Evolutionary conservation across 2,329 filamentous ascomycete species (phyloP).

Genomic region (Xylariaceae sp.): DNA sequence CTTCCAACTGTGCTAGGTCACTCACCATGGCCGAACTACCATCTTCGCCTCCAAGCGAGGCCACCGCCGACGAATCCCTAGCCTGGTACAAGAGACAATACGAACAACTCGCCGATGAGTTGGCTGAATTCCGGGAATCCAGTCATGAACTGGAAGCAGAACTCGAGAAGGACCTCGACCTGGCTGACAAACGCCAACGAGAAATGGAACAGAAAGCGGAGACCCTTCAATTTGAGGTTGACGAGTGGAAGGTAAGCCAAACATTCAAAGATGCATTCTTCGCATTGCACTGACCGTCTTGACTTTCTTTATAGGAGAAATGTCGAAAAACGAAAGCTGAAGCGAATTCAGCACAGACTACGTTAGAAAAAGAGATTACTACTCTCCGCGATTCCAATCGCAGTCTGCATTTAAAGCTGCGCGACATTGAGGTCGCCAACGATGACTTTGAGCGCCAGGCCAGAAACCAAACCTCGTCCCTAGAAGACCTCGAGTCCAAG

Average conservation of each 20-base stretch:
- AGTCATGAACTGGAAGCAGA: conserved; percentile 93
- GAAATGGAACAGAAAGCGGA: conserved; percentile 84
- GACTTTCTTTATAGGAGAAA: conserved; percentile 78
- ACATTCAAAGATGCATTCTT: no score
- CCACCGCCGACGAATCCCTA: conserved; percentile 68
- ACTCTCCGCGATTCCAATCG: conserved; percentile 80
- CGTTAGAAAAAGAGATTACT: conserved; percentile 93
- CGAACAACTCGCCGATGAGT: conserved; percentile 83
- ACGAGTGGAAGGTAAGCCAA: conserved; percentile 91
- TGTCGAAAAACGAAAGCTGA: conserved; percentile 93
- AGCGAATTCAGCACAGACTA: conserved; percentile 76
- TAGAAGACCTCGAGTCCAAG: conserved; percentile 96
- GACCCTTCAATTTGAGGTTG: conserved; percentile 78
- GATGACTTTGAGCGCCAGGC: conserved; percentile 98
- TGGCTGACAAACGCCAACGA: conserved; percentile 89
- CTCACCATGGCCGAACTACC: conserved; percentile 55
- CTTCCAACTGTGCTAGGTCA: no score
- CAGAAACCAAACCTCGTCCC: conserved; percentile 88
- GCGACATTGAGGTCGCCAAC: conserved; percentile 96
- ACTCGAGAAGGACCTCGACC: conserved; percentile 92
- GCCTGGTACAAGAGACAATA: conserved; percentile 96
- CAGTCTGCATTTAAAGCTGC: conserved; percentile 74
- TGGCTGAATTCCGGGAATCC: conserved; percentile 89
- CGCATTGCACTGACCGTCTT: no score
- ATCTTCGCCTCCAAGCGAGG: conserved; percentile 57